phyloP scores from a whole-genome alignment of 2,329 filamentous ascomycete species.

The Cucurbitaria berberidis region DNA sequence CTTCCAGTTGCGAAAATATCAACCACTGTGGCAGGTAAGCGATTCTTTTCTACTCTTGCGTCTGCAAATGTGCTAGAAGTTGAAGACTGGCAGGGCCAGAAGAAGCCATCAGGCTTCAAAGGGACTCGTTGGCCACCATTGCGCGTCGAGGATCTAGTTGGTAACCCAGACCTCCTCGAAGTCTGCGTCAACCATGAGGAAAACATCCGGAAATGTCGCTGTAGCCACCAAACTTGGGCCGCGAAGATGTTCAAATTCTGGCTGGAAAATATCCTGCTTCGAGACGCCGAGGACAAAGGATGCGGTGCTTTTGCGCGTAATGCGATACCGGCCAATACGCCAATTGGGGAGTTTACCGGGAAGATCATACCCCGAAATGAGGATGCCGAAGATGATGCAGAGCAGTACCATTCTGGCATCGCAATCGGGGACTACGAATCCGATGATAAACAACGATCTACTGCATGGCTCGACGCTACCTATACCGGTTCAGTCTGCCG shows the following conservation, averaged over 20 bases:
- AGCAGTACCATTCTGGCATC: background rate
- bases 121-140: background rate
- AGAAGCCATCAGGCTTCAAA: background rate
- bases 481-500: conserved; percentile 7
- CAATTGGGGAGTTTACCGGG: background rate
- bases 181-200: background rate
- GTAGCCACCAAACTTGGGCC: background rate
- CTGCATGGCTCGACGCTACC: conserved; percentile 2
- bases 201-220: background rate
- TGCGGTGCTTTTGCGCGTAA: background rate
- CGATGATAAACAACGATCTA: background rate
- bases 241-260: background rate
- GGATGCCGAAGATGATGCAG: background rate
- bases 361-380: background rate
- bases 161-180: background rate
- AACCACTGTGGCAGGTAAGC: background rate
- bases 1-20: background rate
- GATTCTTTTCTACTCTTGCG: background rate
- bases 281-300: background rate
- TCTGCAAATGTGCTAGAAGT: background rate
- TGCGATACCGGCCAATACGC: background rate
- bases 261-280: background rate
- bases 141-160: background rate
- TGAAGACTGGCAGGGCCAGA: background rate
- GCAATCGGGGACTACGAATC: background rate